phyloP scores from a whole-genome alignment of 2,329 filamentous ascomycete species.

The Scedosporium dehoogii region DNA sequence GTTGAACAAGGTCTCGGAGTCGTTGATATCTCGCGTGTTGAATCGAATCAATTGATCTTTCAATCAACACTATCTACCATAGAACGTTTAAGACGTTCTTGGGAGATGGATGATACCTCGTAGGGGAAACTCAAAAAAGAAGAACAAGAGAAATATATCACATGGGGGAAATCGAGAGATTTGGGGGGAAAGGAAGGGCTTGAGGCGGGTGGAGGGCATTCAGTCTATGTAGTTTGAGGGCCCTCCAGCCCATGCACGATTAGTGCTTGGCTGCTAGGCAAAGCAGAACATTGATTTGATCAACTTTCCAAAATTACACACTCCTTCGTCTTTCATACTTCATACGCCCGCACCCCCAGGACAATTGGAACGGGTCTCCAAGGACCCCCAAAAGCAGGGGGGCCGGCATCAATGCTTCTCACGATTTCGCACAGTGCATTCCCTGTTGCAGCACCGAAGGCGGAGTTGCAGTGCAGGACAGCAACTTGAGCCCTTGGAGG shows the following conservation, averaged over 20 bases:
- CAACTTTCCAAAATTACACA: neutral
- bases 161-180: neutral
- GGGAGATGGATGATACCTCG: neutral
- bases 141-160: neutral
- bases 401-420: neutral
- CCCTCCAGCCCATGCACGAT: neutral
- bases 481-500: neutral
- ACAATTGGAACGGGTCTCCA: neutral
- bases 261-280: neutral
- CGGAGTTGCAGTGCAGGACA: slow-evolving; percentile 3
- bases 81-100: neutral
- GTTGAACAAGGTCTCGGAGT: neutral
- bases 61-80: neutral
- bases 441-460: slow-evolving; percentile 3
- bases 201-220: neutral
- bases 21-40: neutral
- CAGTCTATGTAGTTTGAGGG: neutral
- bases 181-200: neutral
- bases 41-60: neutral
- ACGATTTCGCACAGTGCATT: slow-evolving; percentile 4
- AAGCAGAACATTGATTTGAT: neutral
- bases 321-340: neutral
- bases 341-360: neutral
- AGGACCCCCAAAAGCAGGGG: neutral
- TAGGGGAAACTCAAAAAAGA: neutral